Evolutionary conservation across 495 filamentous ascomycete species (phyloP).

Genomic region (Penicillium maclennaniae): DNA sequence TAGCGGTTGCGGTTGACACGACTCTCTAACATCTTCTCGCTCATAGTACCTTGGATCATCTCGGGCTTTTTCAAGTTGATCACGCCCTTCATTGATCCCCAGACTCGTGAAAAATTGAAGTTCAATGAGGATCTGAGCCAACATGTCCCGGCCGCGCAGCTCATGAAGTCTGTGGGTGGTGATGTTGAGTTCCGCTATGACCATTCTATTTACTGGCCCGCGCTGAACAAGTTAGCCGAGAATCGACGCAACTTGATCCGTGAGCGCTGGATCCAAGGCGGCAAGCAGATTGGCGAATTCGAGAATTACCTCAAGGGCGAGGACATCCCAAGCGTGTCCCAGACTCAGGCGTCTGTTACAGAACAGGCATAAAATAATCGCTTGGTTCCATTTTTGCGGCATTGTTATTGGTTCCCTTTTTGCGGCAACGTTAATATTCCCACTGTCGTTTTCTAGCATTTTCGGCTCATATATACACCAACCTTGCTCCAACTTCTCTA

Average conservation of each 20-base stretch:
- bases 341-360: conserved; percentile 6
- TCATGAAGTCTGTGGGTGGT: conserved; percentile 60
- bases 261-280: conserved; percentile 72
- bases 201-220: conserved; percentile 85
- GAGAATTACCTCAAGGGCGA: conserved; percentile 77
- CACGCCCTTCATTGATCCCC: conserved; percentile 90
- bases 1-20: not conserved
- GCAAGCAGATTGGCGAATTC: conserved; percentile 75
- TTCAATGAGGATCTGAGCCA: conserved; percentile 85
- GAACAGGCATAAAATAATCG: not conserved
- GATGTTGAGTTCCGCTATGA: conserved; percentile 79
- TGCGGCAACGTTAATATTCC: not conserved
- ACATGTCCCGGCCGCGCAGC: conserved; percentile 71
- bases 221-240: conserved; percentile 63
- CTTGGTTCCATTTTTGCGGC: not conserved
- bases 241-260: conserved; percentile 54
- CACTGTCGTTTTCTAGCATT: conserved; percentile 1
- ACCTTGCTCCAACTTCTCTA: not conserved
- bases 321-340: conserved; percentile 38
- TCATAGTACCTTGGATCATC: conserved; percentile 78
- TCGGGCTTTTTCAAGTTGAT: conserved; percentile 92
- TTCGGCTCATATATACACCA: conserved; percentile 1
- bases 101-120: conserved; percentile 85
- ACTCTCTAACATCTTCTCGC: conserved; percentile 4
- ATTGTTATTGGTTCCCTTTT: not conserved